These are phyloP conservation scores for Tricladium varicosporioides DNA, from an alignment of 2,329 filamentous ascomycete species.

Conservation along the genomic window DNA sequence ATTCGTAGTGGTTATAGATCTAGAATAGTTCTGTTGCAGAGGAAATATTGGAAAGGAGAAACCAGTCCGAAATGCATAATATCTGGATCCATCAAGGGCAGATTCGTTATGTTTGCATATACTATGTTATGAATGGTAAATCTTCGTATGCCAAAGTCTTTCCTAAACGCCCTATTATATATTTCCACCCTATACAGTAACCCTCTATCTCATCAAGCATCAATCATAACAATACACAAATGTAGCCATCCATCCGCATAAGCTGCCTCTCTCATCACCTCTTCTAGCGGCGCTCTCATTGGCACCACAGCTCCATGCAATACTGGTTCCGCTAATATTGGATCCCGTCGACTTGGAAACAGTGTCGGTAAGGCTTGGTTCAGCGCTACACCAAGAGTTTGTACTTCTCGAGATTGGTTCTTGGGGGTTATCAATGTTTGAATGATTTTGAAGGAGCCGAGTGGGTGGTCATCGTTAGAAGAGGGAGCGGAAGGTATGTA, in stretches of 20 bases:
- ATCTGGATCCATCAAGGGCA: no score
- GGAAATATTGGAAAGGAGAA: no score
- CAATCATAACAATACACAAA: conserved; percentile 68
- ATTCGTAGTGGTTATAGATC: no score
- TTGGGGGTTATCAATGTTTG: conserved; percentile 68
- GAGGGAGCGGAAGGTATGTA: conserved; percentile 73
- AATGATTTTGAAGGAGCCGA: conserved; percentile 65
- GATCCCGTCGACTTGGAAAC: conserved; percentile 83
- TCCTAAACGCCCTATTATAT: no score
- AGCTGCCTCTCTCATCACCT: conserved; percentile 76
- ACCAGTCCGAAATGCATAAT: no score
- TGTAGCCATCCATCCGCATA: conserved; percentile 94
- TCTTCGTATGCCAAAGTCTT: no score
- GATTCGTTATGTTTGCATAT: no score
- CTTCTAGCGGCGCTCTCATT: conserved; percentile 75
- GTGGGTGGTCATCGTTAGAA: conserved; percentile 59
- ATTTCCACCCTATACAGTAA: no score
- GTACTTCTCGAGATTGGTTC: conserved; percentile 46
- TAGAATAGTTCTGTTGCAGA: no score
- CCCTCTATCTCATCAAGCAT: conserved; percentile 11
- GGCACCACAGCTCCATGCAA: conserved; percentile 84
- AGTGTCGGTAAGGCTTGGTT: conserved; percentile 73
- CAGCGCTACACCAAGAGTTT: conserved; percentile 75
- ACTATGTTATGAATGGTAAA: no score
- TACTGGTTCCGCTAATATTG: conserved; percentile 78